phyloP scores from a whole-genome alignment of 176 grass and related monocot genomes.

The Olyra latifolia region DNA sequence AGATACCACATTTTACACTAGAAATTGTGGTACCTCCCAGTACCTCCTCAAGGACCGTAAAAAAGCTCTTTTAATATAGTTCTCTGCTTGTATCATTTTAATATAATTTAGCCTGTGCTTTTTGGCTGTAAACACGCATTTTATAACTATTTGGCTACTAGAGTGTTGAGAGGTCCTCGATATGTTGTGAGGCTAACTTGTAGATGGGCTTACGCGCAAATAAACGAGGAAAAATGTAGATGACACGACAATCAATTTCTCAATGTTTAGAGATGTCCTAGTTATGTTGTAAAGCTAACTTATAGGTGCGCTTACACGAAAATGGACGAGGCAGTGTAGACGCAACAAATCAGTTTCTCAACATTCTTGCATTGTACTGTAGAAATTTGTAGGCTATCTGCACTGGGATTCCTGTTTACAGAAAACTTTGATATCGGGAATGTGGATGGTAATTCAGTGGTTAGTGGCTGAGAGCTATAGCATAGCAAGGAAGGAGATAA shows the following conservation, averaged over 20 bases:
- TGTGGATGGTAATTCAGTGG: too few relatives aligned
- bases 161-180: not conserved
- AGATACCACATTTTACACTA: not conserved
- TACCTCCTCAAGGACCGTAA: too few relatives aligned
- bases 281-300: not conserved
- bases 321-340: not conserved
- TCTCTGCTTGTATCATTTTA: constrained; percentile 18
- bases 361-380: too few relatives aligned
- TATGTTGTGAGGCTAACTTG: not conserved
- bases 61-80: not conserved
- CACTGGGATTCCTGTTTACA: not conserved
- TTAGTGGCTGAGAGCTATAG: too few relatives aligned
- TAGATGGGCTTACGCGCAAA: not conserved
- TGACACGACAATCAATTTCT: not conserved
- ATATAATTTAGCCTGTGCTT: constrained; percentile 7
- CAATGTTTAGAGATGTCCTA: not conserved
- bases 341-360: not conserved
- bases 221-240: too few relatives aligned
- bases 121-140: constrained; percentile 10
- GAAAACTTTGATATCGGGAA: not conserved
- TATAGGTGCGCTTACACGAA: not conserved
- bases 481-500: too few relatives aligned
- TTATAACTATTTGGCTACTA: constrained; percentile 14
- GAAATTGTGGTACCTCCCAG: not conserved
- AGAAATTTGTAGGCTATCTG: too few relatives aligned